phyloP scores from a whole-genome alignment of 345 rosid genomes.

The Dipteronia sinensis region DNA sequence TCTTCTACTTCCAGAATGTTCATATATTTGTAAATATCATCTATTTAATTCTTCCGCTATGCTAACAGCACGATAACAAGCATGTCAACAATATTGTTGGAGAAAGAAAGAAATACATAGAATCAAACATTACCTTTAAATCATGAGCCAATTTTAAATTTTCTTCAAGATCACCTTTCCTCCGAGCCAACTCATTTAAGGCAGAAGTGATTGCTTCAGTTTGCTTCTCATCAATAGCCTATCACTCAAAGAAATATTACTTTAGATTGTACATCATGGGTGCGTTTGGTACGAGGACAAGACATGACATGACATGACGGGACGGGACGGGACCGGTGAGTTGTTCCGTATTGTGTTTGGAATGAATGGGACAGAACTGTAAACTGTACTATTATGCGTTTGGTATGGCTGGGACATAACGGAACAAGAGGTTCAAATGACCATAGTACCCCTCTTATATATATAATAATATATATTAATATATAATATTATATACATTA shows the following conservation, averaged over 20 bases:
- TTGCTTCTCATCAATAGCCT: conserved; percentile 95
- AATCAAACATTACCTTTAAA: conserved; percentile 61
- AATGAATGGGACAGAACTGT: too few relatives aligned
- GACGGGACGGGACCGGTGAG: too few relatives aligned
- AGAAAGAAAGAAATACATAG: neutral
- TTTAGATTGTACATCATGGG: conserved; percentile 22
- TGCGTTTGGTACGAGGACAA: too few relatives aligned
- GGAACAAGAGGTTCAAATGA: too few relatives aligned
- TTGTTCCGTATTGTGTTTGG: too few relatives aligned
- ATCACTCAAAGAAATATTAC: conserved; percentile 29
- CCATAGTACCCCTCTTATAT: too few relatives aligned
- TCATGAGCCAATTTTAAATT: conserved; percentile 78
- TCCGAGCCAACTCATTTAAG: conserved; percentile 61
- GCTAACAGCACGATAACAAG: neutral
- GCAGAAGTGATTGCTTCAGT: conserved; percentile 80
- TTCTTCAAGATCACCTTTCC: conserved; percentile 87
- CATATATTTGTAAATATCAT: neutral
- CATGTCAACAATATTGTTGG: neutral
- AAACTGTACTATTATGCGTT: too few relatives aligned
- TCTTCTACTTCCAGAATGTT: too few relatives aligned
- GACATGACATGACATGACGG: too few relatives aligned
- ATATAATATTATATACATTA: too few relatives aligned
- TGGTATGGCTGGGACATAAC: too few relatives aligned
- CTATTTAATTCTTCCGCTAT: neutral
- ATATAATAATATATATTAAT: too few relatives aligned